Evolutionary conservation across 2,329 filamentous ascomycete species (phyloP).

Genomic region (Aaosphaeria pasadenensis): DNA sequence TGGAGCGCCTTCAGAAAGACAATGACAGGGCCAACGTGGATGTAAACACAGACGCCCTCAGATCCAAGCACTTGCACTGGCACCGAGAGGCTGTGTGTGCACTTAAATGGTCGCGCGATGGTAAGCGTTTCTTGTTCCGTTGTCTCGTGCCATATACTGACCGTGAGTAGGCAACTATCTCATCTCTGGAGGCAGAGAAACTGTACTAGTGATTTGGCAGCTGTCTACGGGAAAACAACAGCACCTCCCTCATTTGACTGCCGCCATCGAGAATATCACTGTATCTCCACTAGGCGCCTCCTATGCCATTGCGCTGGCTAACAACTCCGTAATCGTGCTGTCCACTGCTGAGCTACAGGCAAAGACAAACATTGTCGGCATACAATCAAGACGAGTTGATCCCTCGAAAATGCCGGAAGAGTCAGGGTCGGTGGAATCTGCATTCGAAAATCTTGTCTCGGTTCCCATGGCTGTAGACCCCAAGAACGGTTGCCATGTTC

Average conservation of each 20-base stretch:
- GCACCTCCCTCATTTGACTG: conserved; percentile 85
- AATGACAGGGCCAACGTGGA: no score
- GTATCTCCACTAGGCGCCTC: conserved; percentile 76
- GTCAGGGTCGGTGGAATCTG: conserved; percentile 12
- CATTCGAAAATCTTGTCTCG: conserved; percentile 18
- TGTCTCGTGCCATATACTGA: background rate
- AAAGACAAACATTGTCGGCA: conserved; percentile 76
- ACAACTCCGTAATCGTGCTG: conserved; percentile 88
- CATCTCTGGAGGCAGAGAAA: conserved; percentile 88
- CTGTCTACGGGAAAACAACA: conserved; percentile 80
- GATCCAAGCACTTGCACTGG: conserved; percentile 78
- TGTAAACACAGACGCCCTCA: conserved; percentile 27
- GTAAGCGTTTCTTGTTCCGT: conserved; percentile 48
- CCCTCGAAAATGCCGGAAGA: conserved; percentile 22
- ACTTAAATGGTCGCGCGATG: conserved; percentile 89
- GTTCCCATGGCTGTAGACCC: conserved; percentile 43
- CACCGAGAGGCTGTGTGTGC: conserved; percentile 80
- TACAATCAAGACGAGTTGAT: conserved; percentile 56
- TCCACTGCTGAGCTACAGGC: conserved; percentile 88
- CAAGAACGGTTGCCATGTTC: conserved; percentile 37
- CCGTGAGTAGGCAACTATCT: conserved; percentile 73
- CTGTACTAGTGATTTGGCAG: conserved; percentile 89
- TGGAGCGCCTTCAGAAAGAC: no score
- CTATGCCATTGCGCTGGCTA: conserved; percentile 81
- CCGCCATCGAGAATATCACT: conserved; percentile 78